These are phyloP conservation scores for Aspergillus bridgeri DNA, from an alignment of 495 filamentous ascomycete genomes.

Conservation along the genomic window DNA sequence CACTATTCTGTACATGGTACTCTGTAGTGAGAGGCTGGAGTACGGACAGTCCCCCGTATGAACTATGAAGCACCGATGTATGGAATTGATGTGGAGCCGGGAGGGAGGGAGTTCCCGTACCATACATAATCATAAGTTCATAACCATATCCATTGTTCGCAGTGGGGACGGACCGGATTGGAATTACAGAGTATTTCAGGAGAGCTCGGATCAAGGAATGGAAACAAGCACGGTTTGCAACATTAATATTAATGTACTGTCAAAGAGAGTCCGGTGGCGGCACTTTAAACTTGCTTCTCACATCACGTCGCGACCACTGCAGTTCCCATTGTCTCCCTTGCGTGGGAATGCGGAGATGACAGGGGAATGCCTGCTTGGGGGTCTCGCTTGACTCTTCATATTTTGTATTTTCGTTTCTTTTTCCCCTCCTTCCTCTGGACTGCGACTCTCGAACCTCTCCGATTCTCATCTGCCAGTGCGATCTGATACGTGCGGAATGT, in stretches of 20 bases:
- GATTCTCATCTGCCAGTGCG: background rate
- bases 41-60: too few species aligned
- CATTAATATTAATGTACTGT: too few species aligned
- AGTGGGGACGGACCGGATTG: background rate
- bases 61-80: background rate
- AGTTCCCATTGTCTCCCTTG: conserved; percentile 6
- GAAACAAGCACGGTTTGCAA: background rate
- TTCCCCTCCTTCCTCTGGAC: background rate
- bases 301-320: background rate
- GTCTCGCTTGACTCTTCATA: background rate
- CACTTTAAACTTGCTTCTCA: background rate
- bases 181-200: background rate
- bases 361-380: conserved; percentile 3
- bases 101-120: conserved; percentile 14
- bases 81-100: conserved; percentile 12
- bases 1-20: too few species aligned
- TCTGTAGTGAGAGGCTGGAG: too few species aligned
- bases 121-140: too few species aligned
- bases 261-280: background rate
- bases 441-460: background rate
- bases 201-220: background rate
- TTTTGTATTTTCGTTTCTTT: background rate
- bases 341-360: conserved; percentile 18
- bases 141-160: background rate
- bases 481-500: background rate